Conservation (phyloP, 805 yeast species). For the Cyberlindnera lachancei region DNA sequence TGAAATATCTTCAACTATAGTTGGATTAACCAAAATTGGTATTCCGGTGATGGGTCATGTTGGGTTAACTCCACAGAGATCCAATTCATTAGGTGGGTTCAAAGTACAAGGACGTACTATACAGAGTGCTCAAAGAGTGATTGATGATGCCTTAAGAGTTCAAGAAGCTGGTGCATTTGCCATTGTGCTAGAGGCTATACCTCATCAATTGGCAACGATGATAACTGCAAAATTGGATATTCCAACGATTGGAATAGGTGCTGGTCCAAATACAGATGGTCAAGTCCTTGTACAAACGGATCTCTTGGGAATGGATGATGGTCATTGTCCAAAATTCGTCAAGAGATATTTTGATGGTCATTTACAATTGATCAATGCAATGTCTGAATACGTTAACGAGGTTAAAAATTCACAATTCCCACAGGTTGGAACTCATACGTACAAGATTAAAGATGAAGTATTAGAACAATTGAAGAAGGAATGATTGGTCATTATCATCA, state of each 20-base stretch:
- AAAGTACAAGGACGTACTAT: slow-evolving; percentile 71
- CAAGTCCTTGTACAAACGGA: slow-evolving; percentile 89
- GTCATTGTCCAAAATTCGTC: slow-evolving; percentile 62
- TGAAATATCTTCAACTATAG: slow-evolving; percentile 45
- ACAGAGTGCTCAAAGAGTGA: slow-evolving; percentile 45
- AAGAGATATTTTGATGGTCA: slow-evolving; percentile 55
- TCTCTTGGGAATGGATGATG: slow-evolving; percentile 63
- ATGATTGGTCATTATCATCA: slow-evolving; percentile 9
- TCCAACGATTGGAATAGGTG: slow-evolving; percentile 95
- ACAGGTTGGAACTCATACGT: slow-evolving; percentile 48
- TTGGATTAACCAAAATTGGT: slow-evolving; percentile 55
- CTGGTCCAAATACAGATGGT: slow-evolving; percentile 77
- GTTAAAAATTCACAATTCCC: slow-evolving; percentile 58
- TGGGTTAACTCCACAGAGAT: slow-evolving; percentile 88
- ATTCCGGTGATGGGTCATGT: slow-evolving; percentile 89
- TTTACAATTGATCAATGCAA: slow-evolving; percentile 40
- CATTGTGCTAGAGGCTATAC: slow-evolving; percentile 80
- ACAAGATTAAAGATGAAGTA: slow-evolving; percentile 60
- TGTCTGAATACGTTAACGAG: slow-evolving; percentile 50
- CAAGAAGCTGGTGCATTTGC: slow-evolving; percentile 73
- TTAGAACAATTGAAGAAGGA: slow-evolving; percentile 33
- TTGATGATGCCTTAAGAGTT: slow-evolving; percentile 59
- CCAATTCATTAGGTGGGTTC: slow-evolving; percentile 75
- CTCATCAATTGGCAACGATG: slow-evolving; percentile 56
- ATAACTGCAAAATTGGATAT: slow-evolving; percentile 54